Evolutionary conservation across 2,329 filamentous ascomycete species (phyloP), one percentile per base, ranked within the genome.

Genomic region (Aspergillus thermomutatus): DNA sequence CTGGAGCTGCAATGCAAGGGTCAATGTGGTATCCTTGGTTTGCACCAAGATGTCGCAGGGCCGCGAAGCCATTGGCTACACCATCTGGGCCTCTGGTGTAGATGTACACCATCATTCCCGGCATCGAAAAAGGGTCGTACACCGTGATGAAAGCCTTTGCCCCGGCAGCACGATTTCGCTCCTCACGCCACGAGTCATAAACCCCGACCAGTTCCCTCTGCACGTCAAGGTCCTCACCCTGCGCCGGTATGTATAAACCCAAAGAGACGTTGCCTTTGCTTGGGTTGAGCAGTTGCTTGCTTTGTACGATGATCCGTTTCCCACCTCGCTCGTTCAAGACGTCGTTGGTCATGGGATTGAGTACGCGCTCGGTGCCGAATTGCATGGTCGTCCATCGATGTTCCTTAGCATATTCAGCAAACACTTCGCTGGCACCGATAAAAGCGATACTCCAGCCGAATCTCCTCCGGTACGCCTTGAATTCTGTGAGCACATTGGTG

Each of bases 331-430:
- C 73, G 27, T 68, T 61, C 1, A 77, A 55, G 1, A 78, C 67
- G 0, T 73, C 69, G 54, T 77, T 78, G 10, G 69, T 73, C 37
- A 72, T 63, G 0, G 75, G 75, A 53, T 77, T 75, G 26, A 78
- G 65, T 1, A 76, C 75, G 4, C 75, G 69, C 49, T 77, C 73
- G 3, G 60, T 67, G 14, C 69, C 74, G 50, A 76, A 76, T 19
- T 71, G 69, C 45, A 77, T 71, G 0, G 69, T 72, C 2, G 70
- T 70, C 67, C 72, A 77, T 7, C 62, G 60, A 2, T 64, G 58
- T 21, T 65, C 55, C 26, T 62, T 64, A n/a, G 68, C 66, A 45
- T 73, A 66, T 14, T 66, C 49, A 1, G 69, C 60, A n/a, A 78
- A 72, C 5, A 53, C 55, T 21, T 70, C 65, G 43, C 72, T 72